Conservation (phyloP, 225 moss, liverwort and hornwort genomes). For the Polytrichum formosum region DNA sequence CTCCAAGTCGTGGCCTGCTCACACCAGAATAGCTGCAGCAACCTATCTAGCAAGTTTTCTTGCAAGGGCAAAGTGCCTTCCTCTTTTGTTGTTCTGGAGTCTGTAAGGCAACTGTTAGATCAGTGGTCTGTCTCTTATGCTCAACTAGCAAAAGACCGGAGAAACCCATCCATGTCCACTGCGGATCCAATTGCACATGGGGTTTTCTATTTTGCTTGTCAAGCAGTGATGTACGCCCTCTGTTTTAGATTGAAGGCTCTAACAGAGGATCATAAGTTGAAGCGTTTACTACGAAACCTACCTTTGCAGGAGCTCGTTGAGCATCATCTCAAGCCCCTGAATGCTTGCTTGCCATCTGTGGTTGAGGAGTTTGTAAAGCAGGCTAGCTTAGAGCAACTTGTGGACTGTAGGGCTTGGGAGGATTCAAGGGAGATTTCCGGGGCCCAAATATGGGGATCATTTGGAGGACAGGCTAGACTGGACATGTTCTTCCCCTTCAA, state of each 20-base stretch:
- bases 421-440: conserved; percentile 37
- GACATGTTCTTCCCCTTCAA: conserved; percentile 99
- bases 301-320: conserved; percentile 76
- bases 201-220: conserved; percentile 91
- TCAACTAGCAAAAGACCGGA: conserved; percentile 42
- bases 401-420: conserved; percentile 66
- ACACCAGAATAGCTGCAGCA: conserved; percentile 88
- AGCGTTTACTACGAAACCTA: conserved; percentile 61
- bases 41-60: conserved; percentile 88
- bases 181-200: conserved; percentile 68
- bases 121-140: conserved; percentile 87
- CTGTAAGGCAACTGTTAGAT: conserved; percentile 58
- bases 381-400: conserved; percentile 73
- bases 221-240: conserved; percentile 96
- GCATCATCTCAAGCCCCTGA: conserved; percentile 75
- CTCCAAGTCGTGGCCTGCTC: conserved; percentile 60
- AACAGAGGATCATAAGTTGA: conserved; percentile 56
- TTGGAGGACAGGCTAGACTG: conserved; percentile 67
- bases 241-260: conserved; percentile 86
- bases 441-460: conserved; percentile 29
- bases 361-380: conserved; percentile 95
- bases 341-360: conserved; percentile 78
- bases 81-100: conserved; percentile 37
- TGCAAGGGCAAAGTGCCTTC: conserved; percentile 64
- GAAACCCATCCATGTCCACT: conserved; percentile 42